Evolutionary conservation across 2,329 filamentous ascomycete species (phyloP).

Genomic region (Phaeosphaeriaceae sp.): DNA sequence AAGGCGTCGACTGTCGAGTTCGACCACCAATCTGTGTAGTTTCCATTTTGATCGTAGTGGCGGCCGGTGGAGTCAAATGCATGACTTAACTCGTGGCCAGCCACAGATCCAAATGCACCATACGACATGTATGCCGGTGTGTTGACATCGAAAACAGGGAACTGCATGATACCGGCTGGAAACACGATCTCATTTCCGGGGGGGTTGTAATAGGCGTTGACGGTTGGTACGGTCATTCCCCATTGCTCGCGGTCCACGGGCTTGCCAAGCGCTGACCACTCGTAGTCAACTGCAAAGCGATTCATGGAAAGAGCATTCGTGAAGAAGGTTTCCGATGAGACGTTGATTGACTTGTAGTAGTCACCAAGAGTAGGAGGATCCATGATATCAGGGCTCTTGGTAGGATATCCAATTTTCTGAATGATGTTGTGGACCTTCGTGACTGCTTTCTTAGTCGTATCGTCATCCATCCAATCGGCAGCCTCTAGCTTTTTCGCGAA

Average conservation of each 20-base stretch:
- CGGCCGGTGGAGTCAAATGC: constrained; percentile 72
- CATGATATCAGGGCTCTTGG: constrained; percentile 65
- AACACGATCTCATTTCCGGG: constrained; percentile 70
- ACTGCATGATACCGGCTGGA: constrained; percentile 66
- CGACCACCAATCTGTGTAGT: constrained; percentile 72
- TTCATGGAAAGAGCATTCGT: constrained; percentile 61
- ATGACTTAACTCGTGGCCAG: constrained; percentile 73
- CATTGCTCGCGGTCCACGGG: constrained; percentile 67
- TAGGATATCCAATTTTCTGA: constrained; percentile 73
- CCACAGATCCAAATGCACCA: constrained; percentile 71
- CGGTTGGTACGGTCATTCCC: constrained; percentile 64
- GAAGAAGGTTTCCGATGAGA: constrained; percentile 62
- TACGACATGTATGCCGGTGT: constrained; percentile 71
- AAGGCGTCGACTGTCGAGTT: constrained; percentile 65
- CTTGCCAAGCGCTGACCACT: constrained; percentile 66
- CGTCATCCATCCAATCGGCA: constrained; percentile 69
- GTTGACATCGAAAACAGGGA: constrained; percentile 67
- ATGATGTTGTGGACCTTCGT: constrained; percentile 71
- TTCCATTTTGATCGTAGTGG: constrained; percentile 69
- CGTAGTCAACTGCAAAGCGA: constrained; percentile 54
- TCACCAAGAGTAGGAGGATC: constrained; percentile 61
- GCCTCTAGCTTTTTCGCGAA: constrained; percentile 67
- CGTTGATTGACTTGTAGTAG: constrained; percentile 63
- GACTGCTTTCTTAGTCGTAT: constrained; percentile 65
- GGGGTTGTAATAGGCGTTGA: constrained; percentile 70